phyloP scores from a whole-genome alignment of 139 green algal species.

The Zygnema cylindricum region DNA sequence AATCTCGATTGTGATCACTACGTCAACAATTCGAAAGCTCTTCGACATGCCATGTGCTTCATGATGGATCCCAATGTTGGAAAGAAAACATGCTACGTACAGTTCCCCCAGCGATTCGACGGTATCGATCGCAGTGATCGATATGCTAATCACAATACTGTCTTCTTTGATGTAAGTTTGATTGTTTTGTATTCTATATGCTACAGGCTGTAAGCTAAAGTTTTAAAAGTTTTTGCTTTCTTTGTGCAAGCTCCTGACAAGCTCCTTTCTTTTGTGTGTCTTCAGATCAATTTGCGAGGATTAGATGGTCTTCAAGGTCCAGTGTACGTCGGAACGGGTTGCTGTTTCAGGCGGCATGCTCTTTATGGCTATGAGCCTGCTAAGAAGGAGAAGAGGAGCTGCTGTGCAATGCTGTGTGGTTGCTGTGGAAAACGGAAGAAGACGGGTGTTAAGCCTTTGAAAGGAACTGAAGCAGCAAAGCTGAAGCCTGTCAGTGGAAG shows the following conservation, averaged over 20 bases:
- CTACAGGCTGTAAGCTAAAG: no score
- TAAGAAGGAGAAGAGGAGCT: conserved; percentile 30
- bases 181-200: no score
- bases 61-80: conserved; percentile 58
- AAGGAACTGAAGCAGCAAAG: not conserved
- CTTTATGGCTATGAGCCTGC: conserved; percentile 53
- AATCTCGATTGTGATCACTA: conserved; percentile 65
- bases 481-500: not conserved
- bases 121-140: conserved; percentile 59
- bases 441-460: not conserved
- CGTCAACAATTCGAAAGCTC: conserved; percentile 59
- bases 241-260: no score
- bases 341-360: conserved; percentile 56
- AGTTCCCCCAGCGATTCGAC: conserved; percentile 63
- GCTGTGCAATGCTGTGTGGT: conserved; percentile 15
- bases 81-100: conserved; percentile 58
- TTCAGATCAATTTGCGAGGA: conserved; percentile 55
- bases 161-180: conserved; percentile 60
- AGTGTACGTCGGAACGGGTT: conserved; percentile 60
- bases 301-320: conserved; percentile 57
- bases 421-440: conserved; percentile 39
- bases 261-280: no score
- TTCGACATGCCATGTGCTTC: conserved; percentile 62
- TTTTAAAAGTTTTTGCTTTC: no score
- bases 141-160: conserved; percentile 64